Percentiles rank a stretch among this genome's conserved stretches.
Evolutionary conservation across 192 early-diverging fungal species (phyloP).

Genomic region (Mortierella alpina): DNA sequence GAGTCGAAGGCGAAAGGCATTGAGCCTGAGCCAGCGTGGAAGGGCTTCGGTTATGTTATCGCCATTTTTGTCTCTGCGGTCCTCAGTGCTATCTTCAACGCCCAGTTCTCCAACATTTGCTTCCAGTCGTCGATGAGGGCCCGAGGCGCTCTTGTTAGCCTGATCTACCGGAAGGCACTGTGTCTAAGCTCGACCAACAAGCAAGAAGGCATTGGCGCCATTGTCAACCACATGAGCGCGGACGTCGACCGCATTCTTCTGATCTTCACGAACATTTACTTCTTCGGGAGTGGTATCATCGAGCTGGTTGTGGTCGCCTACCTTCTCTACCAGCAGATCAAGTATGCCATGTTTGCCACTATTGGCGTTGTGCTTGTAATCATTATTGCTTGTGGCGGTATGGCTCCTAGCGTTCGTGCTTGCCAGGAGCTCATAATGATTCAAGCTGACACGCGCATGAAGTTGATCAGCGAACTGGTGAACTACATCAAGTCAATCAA

Average conservation of each 20-base stretch:
- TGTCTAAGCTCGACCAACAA: slow-evolving; percentile 69
- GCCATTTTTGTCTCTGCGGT: slow-evolving; percentile 65
- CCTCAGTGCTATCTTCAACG: slow-evolving; percentile 64
- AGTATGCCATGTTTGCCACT: slow-evolving; percentile 74
- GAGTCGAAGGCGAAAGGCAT: slow-evolving; percentile 16
- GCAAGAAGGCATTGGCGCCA: slow-evolving; percentile 73
- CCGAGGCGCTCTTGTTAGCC: slow-evolving; percentile 66
- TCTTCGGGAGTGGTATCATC: slow-evolving; percentile 71
- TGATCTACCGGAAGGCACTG: slow-evolving; percentile 77
- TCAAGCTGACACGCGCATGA: slow-evolving; percentile 74
- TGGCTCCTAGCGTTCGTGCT: slow-evolving; percentile 60
- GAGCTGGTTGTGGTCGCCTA: slow-evolving; percentile 73
- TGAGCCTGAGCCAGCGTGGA: slow-evolving; percentile 50
- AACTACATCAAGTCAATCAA: slow-evolving; percentile 83
- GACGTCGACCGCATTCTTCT: slow-evolving; percentile 58
- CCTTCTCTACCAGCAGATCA: slow-evolving; percentile 75
- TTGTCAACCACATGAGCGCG: slow-evolving; percentile 66
- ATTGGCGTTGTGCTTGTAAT: slow-evolving; percentile 74
- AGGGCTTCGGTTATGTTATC: slow-evolving; percentile 69
- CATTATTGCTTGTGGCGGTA: slow-evolving; percentile 67
- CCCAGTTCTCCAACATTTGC: slow-evolving; percentile 73
- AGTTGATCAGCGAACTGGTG: slow-evolving; percentile 77
- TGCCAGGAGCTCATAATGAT: slow-evolving; percentile 73
- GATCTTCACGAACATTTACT: slow-evolving; percentile 65
- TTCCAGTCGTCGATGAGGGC: slow-evolving; percentile 71